phyloP scores from a whole-genome alignment of 805 yeast species.

The Barnettozyma vustinii region DNA sequence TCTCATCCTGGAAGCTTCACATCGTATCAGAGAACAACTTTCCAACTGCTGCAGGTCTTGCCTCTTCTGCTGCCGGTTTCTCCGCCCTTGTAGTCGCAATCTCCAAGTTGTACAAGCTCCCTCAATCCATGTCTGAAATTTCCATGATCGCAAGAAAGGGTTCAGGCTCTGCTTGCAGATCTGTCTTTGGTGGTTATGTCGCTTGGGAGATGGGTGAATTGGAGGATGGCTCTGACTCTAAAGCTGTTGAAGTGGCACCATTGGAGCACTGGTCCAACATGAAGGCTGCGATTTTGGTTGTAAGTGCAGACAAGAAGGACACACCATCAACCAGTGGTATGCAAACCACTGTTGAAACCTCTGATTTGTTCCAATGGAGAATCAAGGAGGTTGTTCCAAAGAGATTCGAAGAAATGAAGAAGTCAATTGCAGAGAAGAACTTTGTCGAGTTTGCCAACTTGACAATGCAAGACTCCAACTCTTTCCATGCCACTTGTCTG shows the following conservation, averaged over 20 bases:
- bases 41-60: slow-evolving; percentile 99
- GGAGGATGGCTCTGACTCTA: slow-evolving; percentile 83
- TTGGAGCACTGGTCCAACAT: slow-evolving; percentile 84
- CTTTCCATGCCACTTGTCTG: slow-evolving; percentile 96
- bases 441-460: slow-evolving; percentile 79
- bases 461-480: slow-evolving; percentile 95
- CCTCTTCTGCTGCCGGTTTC: slow-evolving; percentile 97
- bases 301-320: slow-evolving; percentile 89
- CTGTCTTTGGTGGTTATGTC: slow-evolving; percentile 94
- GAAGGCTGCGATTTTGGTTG: slow-evolving; percentile 90
- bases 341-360: slow-evolving; percentile 91
- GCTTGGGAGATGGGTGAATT: slow-evolving; percentile 96
- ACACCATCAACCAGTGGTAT: slow-evolving; percentile 93
- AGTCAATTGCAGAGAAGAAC: slow-evolving; percentile 66
- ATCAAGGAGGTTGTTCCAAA: slow-evolving; percentile 78
- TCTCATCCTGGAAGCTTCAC: slow-evolving; percentile 62
- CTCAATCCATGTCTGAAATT: slow-evolving; percentile 79
- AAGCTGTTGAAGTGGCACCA: slow-evolving; percentile 90
- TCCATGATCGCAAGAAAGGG: slow-evolving; percentile 96
- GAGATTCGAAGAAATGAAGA: slow-evolving; percentile 78
- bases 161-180: slow-evolving; percentile 97
- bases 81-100: slow-evolving; percentile 93
- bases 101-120: slow-evolving; percentile 77
- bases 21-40: slow-evolving; percentile 93
- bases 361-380: slow-evolving; percentile 80